Evolutionary conservation across 2,329 filamentous ascomycete species (phyloP), one percentile per base, ranked within the genome.

Genomic region (Aurifilum marmelostoma): DNA sequence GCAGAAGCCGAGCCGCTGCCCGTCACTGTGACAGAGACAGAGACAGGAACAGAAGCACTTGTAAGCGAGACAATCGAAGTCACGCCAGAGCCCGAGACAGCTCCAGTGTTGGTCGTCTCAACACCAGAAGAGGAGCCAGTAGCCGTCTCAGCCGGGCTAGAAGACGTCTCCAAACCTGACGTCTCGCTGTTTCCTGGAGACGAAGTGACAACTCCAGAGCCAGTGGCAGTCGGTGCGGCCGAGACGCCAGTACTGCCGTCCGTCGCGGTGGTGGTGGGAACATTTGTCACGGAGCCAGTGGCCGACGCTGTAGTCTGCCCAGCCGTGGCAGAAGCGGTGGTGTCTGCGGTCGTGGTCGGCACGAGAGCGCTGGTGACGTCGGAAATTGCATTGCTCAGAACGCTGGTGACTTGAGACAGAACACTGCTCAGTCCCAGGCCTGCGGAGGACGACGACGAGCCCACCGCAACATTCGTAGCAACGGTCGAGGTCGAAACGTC

Each of bases 341-440:
- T 62, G 56, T 59, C 71, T 24, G 71, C 73, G 8, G 69, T 62
- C 34, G 73, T 69, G 21, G 67, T 41, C n/a, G 67, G 60, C 52
- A 16, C 43, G n/a, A 72, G 54, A 47, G 66, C 56, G 12, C 61
- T 70, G 6, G 70, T 52, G 14, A 74, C 47, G 7, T 69, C 67
- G 54, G 74, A 75, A 14, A 29, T 50, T 18, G 24, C 32, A 34
- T 50, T 58, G 63, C 63, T 65, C 29, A 65, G 7, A 39, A 39
- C 63, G 63, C 63, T 54, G 43, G 14, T n/a, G 21, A 52, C 18
- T 39, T 67, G 41, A 73, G 60, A 21, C 65, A 39, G 64, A 34
- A 64, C 63, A 18, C n/a, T 21, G 21, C 39, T 41, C 21, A 71
- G 56, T 11, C 67, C 60, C 24, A 69, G 65, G 41, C 76, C 77